Conservation (phyloP, 371 early-diverging fungal species). For the Dentiscutata heterogama region DNA sequence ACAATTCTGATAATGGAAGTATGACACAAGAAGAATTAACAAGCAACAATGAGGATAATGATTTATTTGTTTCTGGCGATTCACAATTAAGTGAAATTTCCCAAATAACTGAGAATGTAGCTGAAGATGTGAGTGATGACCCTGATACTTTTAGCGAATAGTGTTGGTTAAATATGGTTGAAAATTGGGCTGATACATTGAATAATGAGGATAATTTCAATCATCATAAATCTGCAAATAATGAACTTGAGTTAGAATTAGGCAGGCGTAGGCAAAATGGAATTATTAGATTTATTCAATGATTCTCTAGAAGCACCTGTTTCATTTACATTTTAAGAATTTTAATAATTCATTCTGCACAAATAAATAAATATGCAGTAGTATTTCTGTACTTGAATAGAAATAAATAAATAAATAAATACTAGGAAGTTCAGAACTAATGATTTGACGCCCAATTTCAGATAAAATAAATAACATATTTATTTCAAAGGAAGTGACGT, state of each 20-base stretch:
- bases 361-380: too few relatives aligned
- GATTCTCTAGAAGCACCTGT: conserved; percentile 12
- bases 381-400: too few relatives aligned
- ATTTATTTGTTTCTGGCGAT: too few relatives aligned
- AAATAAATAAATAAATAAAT: too few relatives aligned
- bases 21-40: too few relatives aligned
- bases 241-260: not conserved
- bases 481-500: too few relatives aligned
- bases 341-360: too few relatives aligned
- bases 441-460: too few relatives aligned
- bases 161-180: not conserved
- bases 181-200: not conserved
- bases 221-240: not conserved
- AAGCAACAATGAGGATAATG: not conserved
- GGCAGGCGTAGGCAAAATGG: conserved; percentile 6
- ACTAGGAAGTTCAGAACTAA: too few relatives aligned
- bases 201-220: conserved; percentile 1
- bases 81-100: too few relatives aligned
- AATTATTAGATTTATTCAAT: conserved; percentile 7
- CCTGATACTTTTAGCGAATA: not conserved
- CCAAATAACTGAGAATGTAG: not conserved
- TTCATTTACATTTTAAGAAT: too few relatives aligned
- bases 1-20: not conserved
- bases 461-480: too few relatives aligned
- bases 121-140: not conserved